Evolutionary conservation across 495 filamentous ascomycete genomes (phyloP).

Genomic region (Amniculicola lignicola): DNA sequence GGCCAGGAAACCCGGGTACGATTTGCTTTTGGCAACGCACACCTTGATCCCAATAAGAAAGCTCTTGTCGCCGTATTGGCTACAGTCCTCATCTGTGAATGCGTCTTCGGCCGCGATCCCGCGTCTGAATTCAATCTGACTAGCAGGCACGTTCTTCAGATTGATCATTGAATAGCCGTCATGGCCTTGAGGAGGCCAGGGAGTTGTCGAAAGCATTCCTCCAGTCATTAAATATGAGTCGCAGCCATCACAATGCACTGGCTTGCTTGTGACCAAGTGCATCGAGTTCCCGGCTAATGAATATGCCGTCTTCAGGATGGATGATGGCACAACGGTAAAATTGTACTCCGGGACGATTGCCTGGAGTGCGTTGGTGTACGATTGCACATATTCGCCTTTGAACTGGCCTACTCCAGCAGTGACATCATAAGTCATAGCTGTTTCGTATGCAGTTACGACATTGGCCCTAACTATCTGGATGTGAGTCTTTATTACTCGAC

Average conservation of each 20-base stretch:
- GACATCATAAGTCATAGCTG: conserved; percentile 1
- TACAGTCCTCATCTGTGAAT: conserved; percentile 8
- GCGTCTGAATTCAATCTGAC: conserved; percentile 1
- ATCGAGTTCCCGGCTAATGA: conserved; percentile 3
- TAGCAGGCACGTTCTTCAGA: neutral
- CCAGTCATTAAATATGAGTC: conserved; percentile 11
- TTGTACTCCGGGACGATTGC: neutral
- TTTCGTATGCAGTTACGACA: conserved; percentile 4
- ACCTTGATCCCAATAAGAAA: conserved; percentile 12
- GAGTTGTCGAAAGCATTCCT: conserved; percentile 6
- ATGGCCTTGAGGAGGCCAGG: conserved; percentile 8
- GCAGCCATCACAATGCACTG: conserved; percentile 5
- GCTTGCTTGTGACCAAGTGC: neutral
- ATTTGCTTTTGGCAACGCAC: conserved; percentile 4
- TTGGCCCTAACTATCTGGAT: neutral
- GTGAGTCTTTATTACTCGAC: neutral
- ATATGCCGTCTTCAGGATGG: neutral
- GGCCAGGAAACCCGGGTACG: neutral
- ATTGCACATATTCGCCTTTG: conserved; percentile 4
- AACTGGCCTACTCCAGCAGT: conserved; percentile 15
- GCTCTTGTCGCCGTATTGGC: neutral
- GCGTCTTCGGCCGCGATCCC: neutral
- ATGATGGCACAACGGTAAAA: neutral
- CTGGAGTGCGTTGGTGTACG: neutral
- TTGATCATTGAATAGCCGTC: conserved; percentile 5